Percentiles rank a stretch among this genome's conserved stretches.
Evolutionary conservation across 768 basidiomycete species (phyloP).

Genomic region (Daedaleopsis nitida): DNA sequence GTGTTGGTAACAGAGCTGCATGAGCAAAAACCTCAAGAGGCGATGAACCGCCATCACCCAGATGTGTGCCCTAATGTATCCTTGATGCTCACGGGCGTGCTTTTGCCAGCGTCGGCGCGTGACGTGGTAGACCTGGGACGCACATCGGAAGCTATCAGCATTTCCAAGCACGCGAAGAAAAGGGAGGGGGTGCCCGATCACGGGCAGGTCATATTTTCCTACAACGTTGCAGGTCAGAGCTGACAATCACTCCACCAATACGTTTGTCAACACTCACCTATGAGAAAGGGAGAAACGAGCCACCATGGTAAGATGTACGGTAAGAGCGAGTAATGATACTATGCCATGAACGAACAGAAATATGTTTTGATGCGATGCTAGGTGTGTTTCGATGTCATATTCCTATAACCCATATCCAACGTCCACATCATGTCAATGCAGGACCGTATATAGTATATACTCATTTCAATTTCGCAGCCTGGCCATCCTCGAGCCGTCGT

Average conservation of each 20-base stretch:
- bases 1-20: too few species aligned
- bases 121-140: too few species aligned
- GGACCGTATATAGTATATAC: background rate
- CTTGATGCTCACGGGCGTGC: too few species aligned
- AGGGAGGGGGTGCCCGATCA: background rate
- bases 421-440: background rate
- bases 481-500: slow-evolving; percentile 28
- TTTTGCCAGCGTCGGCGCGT: too few species aligned
- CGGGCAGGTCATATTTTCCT: background rate
- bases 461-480: slow-evolving; percentile 25
- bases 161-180: background rate
- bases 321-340: background rate
- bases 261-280: background rate
- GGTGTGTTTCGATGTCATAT: background rate
- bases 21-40: too few species aligned
- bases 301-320: background rate
- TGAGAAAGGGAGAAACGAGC: background rate
- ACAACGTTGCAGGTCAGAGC: background rate
- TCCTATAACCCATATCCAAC: background rate
- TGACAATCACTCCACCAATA: background rate
- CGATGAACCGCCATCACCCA: too few species aligned
- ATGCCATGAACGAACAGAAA: background rate
- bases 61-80: too few species aligned
- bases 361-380: background rate
- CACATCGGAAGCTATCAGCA: too few species aligned